phyloP scores from a whole-genome alignment of 208 protist species.

The Giardia duodenalis region DNA sequence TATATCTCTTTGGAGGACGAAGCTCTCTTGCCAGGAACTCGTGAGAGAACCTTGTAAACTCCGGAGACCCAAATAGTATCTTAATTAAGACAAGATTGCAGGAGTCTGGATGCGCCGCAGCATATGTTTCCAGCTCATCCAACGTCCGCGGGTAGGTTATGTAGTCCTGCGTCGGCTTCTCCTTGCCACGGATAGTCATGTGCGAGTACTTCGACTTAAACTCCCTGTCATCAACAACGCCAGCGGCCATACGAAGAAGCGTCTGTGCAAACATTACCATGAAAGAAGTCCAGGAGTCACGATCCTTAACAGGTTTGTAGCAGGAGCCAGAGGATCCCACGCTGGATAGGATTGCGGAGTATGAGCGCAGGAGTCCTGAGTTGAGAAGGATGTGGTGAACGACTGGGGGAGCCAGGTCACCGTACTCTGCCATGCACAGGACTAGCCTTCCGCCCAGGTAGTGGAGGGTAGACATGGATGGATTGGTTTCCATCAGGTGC shows the following conservation, averaged over 20 bases:
- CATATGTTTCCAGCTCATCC: background rate
- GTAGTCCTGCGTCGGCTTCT: background rate
- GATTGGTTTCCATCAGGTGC: background rate
- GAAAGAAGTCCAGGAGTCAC: background rate
- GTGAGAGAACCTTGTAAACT: background rate
- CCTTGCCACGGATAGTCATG: background rate
- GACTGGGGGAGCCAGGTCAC: background rate
- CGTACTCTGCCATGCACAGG: background rate
- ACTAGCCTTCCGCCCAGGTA: background rate
- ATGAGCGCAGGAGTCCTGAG: background rate
- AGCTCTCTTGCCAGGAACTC: background rate
- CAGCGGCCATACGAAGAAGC: background rate
- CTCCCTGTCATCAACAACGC: background rate
- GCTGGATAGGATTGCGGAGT: background rate
- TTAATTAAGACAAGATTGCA: background rate
- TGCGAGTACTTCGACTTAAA: background rate
- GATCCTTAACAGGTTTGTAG: background rate
- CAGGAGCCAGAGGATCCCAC: background rate
- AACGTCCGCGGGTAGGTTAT: background rate
- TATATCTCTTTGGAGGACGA: background rate
- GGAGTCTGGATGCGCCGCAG: background rate
- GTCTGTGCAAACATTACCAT: background rate
- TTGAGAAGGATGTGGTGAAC: background rate
- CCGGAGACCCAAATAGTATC: background rate
- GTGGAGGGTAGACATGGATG: background rate